Base-by-base conservation (phyloP, 306 rosid species). In the Medicago lupulina region DNA sequence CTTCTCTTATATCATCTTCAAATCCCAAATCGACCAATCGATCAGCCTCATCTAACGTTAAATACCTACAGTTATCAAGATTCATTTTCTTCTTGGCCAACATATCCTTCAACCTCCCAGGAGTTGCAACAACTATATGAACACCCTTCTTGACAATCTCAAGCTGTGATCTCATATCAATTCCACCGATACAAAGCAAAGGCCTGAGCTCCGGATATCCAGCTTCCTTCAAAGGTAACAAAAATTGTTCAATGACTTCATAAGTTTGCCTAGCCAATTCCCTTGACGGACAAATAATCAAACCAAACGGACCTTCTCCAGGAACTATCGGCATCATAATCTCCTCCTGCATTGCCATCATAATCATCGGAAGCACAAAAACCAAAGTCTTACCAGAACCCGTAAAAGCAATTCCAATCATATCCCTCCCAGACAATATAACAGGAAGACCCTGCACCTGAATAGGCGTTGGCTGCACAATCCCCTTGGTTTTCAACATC, bases 401-500 rank as follows among this genome's bases (percentile, higher is more conserved):
- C 0, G 97, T 95, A 72, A 92, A 95, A 1, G 97, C 98, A 55
- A 95, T 95, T 58, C 98, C 98, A 80, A 95, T 95, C 97, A 92
- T 94, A 80, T 92, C 97, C 71, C 98, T 73, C 13, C 98, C 98
- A 0, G 98, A 79, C 50, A 92, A 85, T 71, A 89, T 81, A 75
- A 95, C 98, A 6, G 97, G 98, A 70, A 95, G 95, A 21, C 97
- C 98, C 67, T 95, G 98, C 64, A 95, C 98, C 87, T 95, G 97
- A 85, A 95, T 92, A 1, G 97, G 98, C 0, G 98, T 95, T 0
- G 98, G 98, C 53, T 90, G 98, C 71, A 95, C 93, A 70, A 95
- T 95, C 47, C 97, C 97, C 79, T 89, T 95, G 13, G 82, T 89
- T 77, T 84, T 90, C 81, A 92, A 83, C 83, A 13, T 90, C 88